Base-by-base conservation (phyloP, 176 grass and related monocot species). In the Avena insularis region DNA sequence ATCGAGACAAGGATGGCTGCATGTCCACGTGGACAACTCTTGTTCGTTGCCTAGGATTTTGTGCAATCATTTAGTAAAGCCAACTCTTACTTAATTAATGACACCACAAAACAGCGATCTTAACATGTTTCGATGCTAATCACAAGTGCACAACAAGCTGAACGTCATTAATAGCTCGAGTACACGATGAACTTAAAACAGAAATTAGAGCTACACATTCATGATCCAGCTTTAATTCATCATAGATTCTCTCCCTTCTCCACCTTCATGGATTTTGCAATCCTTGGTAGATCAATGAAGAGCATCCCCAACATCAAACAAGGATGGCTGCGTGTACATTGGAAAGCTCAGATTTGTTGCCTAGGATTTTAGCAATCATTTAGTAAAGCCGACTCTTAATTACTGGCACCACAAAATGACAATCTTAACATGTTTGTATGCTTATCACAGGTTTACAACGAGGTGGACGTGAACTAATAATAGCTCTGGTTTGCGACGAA, bases 281-380 rank as follows among this genome's bases (percentile, higher is more conserved):
- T 65, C 35, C 68, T 80, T 71, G 40, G 20, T 43, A 6, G 12
- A 54, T 48, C 66, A 80, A 12, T 10, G 59, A 74, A 27, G 27
- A 76, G 6, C 23, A 63, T 38, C 40, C 40, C 63, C 59, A 54
- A 63, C 57, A 82, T 84, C 25, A 84, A 84, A 55, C 63, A 64
- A 76, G 33, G n/a, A 33, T 1, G 4, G n/a, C 17, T 76, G 11
- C 9, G 46, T 64, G 57, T 3, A 0, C 3, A 29, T 38, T 13
- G 5, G 16, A 38, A 45, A 27, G 12, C 63, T 54, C 12, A 65
- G 15, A 13, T 55, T 21, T 10, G n/a, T 79, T 54, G 40, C 49
- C 21, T 27, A 38, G 40, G 56, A 71, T 31, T 61, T 8, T 13
- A 51, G 31, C 43, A 5, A 54, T 62, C 81, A 19, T 71, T 82